These are phyloP conservation scores for Macrophomina pseudophaseolina DNA, from an alignment of 2,329 filamentous ascomycete species.

Conservation along the genomic window DNA sequence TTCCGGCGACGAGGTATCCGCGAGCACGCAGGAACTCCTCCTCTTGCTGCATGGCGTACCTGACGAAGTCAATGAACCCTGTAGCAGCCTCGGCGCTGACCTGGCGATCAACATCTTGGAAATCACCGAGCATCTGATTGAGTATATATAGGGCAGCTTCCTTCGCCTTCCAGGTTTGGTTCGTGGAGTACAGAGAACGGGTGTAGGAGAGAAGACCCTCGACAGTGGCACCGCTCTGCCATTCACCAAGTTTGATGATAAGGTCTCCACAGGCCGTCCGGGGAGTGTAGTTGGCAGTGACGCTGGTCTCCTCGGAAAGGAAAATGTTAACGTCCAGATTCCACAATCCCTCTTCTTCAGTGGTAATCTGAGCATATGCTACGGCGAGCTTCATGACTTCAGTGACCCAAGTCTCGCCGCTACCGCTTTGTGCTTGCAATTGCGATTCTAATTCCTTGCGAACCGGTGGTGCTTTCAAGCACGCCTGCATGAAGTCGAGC, in stretches of 20 bases:
- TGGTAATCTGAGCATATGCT: conserved; percentile 85
- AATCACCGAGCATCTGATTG: conserved; percentile 82
- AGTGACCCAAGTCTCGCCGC: conserved; percentile 77
- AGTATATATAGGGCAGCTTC: conserved; percentile 86
- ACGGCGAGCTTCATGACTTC: conserved; percentile 87
- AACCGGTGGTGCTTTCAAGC: conserved; percentile 85
- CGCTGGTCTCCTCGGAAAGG: conserved; percentile 90
- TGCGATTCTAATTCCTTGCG: conserved; percentile 86
- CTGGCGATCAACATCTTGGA: conserved; percentile 74
- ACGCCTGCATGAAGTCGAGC: conserved; percentile 91
- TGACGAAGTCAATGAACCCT: conserved; percentile 80
- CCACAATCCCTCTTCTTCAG: conserved; percentile 94
- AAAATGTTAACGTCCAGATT: conserved; percentile 96
- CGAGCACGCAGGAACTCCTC: conserved; percentile 82
- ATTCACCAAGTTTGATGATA: conserved; percentile 89
- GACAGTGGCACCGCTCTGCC: conserved; percentile 76
- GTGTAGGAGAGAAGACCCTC: conserved; percentile 81
- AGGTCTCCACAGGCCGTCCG: conserved; percentile 91
- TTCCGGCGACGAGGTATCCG: conserved; percentile 84
- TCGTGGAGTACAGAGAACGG: conserved; percentile 69
- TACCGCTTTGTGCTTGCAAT: conserved; percentile 63
- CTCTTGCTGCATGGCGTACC: conserved; percentile 72
- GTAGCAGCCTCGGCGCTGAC: conserved; percentile 72
- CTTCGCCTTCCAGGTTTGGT: conserved; percentile 66
- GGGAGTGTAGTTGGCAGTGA: conserved; percentile 95